These are phyloP conservation scores for Isoetes taiwanensis DNA, from an alignment of 75 land plant genomes.

Conservation along the genomic window DNA sequence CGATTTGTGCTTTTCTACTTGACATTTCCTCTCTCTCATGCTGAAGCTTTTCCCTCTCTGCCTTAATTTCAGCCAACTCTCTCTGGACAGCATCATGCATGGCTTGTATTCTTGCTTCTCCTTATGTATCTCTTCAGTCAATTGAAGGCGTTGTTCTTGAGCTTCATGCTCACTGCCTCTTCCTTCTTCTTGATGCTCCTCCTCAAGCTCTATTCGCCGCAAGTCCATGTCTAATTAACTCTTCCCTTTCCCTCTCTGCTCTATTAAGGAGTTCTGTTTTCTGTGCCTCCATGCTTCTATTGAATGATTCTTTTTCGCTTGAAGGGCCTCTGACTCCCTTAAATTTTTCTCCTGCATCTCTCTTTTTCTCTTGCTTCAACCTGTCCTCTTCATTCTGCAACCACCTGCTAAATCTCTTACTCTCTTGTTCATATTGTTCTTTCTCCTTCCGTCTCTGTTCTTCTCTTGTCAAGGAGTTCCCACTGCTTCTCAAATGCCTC, in stretches of 20 bases:
- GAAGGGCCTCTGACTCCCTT: slow-evolving; percentile 38
- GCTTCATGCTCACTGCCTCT: slow-evolving; percentile 39
- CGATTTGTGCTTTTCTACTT: slow-evolving; percentile 28
- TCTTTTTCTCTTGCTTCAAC: slow-evolving; percentile 35
- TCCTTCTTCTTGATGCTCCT: slow-evolving; percentile 29
- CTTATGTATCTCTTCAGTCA: slow-evolving; percentile 43
- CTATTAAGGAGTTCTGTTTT: slow-evolving; percentile 28
- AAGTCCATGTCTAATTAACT: slow-evolving; percentile 42
- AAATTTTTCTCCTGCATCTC: slow-evolving; percentile 23
- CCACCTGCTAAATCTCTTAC: slow-evolving; percentile 38
- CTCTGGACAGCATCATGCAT: slow-evolving; percentile 20
- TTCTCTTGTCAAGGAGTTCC: slow-evolving; percentile 79
- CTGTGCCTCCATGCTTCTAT: slow-evolving; percentile 44
- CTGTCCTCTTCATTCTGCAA: slow-evolving; percentile 47
- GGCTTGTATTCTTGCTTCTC: slow-evolving; percentile 31
- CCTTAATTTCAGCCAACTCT: slow-evolving; percentile 43
- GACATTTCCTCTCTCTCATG: slow-evolving; percentile 39
- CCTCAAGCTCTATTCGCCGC: slow-evolving; percentile 47
- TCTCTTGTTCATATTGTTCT: slow-evolving; percentile 32
- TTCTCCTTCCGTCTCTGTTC: slow-evolving; percentile 36
- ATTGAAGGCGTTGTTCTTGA: slow-evolving; percentile 36
- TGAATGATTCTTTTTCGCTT: slow-evolving; percentile 44
- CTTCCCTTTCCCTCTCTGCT: slow-evolving; percentile 40
- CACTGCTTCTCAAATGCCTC: slow-evolving; percentile 80
- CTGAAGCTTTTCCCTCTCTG: slow-evolving; percentile 34